A percentile compares a stretch with the other conserved stretches of the same genome.
Evolutionary conservation across 1,284 basidiomycete genomes (phyloP).

Genomic region (Athelia sp.): DNA sequence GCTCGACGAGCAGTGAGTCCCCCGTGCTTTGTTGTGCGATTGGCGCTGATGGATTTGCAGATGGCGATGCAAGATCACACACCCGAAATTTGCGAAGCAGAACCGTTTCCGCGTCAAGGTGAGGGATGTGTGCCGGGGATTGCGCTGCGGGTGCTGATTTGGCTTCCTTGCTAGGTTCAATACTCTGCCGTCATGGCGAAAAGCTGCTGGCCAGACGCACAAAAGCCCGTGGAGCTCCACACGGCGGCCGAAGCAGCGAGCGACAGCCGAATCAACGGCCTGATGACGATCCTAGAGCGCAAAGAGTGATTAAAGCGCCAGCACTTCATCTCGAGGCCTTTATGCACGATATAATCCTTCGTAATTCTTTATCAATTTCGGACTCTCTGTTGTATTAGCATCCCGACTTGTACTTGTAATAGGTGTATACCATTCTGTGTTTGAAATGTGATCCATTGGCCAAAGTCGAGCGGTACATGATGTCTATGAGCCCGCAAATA

Average conservation of each 20-base stretch:
- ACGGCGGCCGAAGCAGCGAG: conserved; percentile 18
- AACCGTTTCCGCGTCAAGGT: conserved; percentile 28
- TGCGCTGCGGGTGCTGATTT: too few relatives aligned
- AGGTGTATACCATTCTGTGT: background rate
- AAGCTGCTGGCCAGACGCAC: conserved; percentile 26
- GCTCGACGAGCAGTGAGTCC: conserved; percentile 27
- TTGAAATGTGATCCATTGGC: too few relatives aligned
- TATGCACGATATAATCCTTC: too few relatives aligned
- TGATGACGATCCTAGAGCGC: conserved; percentile 30
- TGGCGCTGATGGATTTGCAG: conserved; percentile 15
- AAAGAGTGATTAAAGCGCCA: conserved; percentile 11
- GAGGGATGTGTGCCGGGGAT: conserved; percentile 5
- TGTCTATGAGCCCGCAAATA: background rate
- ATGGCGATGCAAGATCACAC: conserved; percentile 29
- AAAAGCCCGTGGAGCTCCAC: conserved; percentile 26
- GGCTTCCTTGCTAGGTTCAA: conserved; percentile 20
- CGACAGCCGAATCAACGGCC: conserved; percentile 23
- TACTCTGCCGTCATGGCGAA: conserved; percentile 29
- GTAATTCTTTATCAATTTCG: too few relatives aligned
- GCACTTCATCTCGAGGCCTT: too few relatives aligned
- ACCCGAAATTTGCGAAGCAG: conserved; percentile 22
- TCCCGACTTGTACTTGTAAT: background rate
- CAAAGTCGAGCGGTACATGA: too few relatives aligned
- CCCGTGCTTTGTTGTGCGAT: too few relatives aligned
- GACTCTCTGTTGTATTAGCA: background rate